phyloP scores from a whole-genome alignment of 139 green algal species.

The Chlorella sp. region DNA sequence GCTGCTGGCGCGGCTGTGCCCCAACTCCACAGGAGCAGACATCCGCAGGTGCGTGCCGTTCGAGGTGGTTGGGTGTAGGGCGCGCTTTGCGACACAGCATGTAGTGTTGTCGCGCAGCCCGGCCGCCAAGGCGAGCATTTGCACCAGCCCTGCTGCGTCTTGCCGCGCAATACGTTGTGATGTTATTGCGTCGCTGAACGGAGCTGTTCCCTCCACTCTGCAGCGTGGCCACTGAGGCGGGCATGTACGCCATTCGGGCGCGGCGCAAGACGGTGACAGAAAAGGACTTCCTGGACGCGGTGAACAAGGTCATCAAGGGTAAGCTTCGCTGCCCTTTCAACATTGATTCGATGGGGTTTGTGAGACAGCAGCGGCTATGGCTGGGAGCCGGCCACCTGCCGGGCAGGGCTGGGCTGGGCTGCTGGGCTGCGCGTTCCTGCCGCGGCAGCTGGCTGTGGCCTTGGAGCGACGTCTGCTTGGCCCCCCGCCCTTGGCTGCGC shows the following conservation, averaged over 20 bases:
- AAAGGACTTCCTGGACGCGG: constrained; percentile 99
- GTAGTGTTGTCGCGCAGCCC: too few species aligned
- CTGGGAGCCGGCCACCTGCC: neutral
- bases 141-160: too few species aligned
- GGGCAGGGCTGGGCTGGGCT: neutral
- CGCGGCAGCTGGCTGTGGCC: too few species aligned
- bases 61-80: too few species aligned
- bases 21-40: constrained; percentile 96
- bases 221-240: constrained; percentile 96
- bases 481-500: constrained; percentile 52
- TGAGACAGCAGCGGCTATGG: neutral
- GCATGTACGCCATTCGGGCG: constrained; percentile 94
- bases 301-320: constrained; percentile 91
- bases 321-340: neutral
- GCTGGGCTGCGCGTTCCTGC: too few species aligned
- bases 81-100: too few species aligned
- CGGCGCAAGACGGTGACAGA: constrained; percentile 98
- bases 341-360: neutral
- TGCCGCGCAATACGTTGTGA: too few species aligned
- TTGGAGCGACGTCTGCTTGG: too few species aligned
- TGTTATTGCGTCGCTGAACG: too few species aligned
- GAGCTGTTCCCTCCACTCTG: too few species aligned
- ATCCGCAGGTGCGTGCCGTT: constrained; percentile 76
- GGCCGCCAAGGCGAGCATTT: too few species aligned
- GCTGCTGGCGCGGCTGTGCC: constrained; percentile 95